Percentiles rank a stretch among this genome's conserved stretches.
Conservation (phyloP, 441 rosid genomes). For the Gossypium gossypioides region DNA sequence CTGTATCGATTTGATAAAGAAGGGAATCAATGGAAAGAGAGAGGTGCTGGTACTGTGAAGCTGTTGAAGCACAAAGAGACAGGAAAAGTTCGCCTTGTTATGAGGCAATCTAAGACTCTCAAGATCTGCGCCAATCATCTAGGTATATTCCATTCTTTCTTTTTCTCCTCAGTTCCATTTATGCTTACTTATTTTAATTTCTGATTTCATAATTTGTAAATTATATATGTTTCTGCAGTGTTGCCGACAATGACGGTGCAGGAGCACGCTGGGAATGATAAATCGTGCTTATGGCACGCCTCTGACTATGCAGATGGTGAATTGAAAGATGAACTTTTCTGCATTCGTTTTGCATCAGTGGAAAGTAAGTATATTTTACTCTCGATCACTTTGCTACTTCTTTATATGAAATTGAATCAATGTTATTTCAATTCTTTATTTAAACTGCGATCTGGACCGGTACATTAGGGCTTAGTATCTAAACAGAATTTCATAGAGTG, state of each 20-base stretch:
- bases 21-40: conserved; percentile 83
- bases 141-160: conserved; percentile 21
- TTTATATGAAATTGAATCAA: neutral
- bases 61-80: conserved; percentile 57
- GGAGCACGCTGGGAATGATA: conserved; percentile 78
- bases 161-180: neutral
- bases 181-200: neutral
- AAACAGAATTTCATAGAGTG: neutral
- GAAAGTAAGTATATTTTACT: conserved; percentile 48
- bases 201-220: neutral
- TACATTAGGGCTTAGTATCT: neutral
- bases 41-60: conserved; percentile 77
- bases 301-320: conserved; percentile 78
- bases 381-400: neutral
- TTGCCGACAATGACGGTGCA: conserved; percentile 58
- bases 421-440: neutral
- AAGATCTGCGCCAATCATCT: conserved; percentile 95
- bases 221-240: neutral
- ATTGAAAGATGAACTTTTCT: conserved; percentile 69
- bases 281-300: conserved; percentile 85
- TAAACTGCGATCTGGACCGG: neutral
- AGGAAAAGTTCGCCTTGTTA: conserved; percentile 66
- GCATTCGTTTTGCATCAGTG: conserved; percentile 59
- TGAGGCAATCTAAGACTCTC: conserved; percentile 80
- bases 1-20: conserved; percentile 71